Conservation (phyloP, 345 rosid genomes). For the Arabis hirsuta region DNA sequence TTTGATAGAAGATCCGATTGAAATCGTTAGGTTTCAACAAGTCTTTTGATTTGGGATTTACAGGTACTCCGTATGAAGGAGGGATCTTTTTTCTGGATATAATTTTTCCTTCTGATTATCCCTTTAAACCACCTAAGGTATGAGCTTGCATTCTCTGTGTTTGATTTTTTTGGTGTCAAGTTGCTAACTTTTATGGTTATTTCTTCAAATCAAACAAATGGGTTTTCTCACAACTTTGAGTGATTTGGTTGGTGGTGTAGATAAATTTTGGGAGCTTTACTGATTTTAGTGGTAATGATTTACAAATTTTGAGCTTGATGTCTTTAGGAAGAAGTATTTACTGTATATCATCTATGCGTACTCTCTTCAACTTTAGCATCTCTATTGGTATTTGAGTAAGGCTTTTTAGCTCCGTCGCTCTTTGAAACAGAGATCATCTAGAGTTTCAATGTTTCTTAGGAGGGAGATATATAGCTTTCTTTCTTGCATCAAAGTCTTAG, state of each 20-base stretch:
- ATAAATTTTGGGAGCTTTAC: slow-evolving; percentile 12
- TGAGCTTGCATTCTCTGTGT: neutral
- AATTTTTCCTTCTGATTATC: slow-evolving; percentile 79
- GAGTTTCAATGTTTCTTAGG: neutral
- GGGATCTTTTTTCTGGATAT: slow-evolving; percentile 88
- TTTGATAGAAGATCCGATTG: slow-evolving; percentile 28
- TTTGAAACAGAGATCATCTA: slow-evolving; percentile 12
- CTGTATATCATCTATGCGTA: neutral
- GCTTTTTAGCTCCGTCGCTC: slow-evolving; percentile 3
- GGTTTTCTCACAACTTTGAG: neutral
- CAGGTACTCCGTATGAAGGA: slow-evolving; percentile 89
- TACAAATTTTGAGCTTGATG: neutral
- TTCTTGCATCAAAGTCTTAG: neutral
- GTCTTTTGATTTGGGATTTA: slow-evolving; percentile 12
- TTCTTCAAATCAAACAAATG: neutral
- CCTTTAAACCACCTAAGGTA: slow-evolving; percentile 94
- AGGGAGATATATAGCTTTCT: neutral
- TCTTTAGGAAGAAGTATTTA: slow-evolving; percentile 13
- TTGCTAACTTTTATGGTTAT: no score
- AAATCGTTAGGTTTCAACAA: neutral
- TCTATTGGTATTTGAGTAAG: neutral
- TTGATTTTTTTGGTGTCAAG: neutral
- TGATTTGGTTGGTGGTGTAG: neutral
- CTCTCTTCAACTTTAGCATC: neutral
- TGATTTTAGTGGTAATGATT: neutral